phyloP scores from a whole-genome alignment of 139 green algal genomes.

The Coelastrella sp. region DNA sequence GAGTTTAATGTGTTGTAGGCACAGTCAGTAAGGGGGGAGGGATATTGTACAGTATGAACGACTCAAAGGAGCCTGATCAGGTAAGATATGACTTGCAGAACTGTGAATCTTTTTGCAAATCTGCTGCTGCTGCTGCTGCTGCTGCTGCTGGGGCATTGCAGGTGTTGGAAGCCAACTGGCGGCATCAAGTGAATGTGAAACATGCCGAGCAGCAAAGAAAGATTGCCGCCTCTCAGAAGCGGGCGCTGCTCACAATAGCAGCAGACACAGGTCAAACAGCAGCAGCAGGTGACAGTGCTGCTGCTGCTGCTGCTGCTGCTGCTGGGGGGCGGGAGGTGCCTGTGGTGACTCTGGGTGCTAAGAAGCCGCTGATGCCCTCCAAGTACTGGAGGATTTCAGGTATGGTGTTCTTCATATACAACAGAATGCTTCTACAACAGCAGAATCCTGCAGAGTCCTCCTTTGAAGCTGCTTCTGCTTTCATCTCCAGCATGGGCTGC shows the following conservation, averaged over 20 bases:
- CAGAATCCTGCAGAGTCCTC: no score
- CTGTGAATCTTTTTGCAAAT: not conserved
- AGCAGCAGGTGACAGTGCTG: not conserved
- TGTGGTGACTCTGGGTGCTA: not conserved
- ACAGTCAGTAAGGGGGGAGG: not conserved
- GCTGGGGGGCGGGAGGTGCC: not conserved
- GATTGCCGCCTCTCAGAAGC: not conserved
- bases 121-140: not conserved
- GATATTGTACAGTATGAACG: not conserved
- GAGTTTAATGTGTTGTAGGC: not conserved
- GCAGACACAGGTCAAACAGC: not conserved
- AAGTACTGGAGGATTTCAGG: constrained; percentile 2
- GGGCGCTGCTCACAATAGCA: not conserved
- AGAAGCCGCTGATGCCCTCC: not conserved
- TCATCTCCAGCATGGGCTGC: no score
- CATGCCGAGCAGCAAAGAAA: not conserved
- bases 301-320: not conserved
- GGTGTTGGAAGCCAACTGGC: constrained; percentile 23
- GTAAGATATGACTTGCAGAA: no score
- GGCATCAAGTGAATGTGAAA: not conserved
- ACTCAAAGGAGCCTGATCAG: not conserved
- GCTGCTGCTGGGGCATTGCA: not conserved
- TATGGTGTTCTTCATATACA: not conserved
- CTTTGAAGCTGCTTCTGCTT: no score
- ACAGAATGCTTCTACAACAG: not conserved